These are phyloP conservation scores for Eucalyptus decipiens DNA, from an alignment of 345 rosid genomes.

Conservation along the genomic window DNA sequence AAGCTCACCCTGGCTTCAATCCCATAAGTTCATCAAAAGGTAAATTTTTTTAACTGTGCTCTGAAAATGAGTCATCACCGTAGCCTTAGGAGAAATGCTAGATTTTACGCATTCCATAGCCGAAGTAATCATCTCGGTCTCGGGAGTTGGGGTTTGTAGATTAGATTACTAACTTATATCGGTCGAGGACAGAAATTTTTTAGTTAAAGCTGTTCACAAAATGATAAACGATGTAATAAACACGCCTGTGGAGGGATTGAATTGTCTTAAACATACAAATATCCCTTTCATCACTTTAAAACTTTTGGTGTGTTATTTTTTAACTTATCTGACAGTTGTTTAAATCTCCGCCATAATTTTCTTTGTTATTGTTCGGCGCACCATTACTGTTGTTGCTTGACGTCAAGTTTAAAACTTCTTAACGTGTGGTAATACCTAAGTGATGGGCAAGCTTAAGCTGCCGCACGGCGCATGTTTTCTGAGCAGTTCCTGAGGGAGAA, in stretches of 20 bases:
- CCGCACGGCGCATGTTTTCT: not conserved
- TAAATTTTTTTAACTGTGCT: too few relatives aligned
- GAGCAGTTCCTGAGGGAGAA: slow-evolving; percentile 13
- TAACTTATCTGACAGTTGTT: not conserved
- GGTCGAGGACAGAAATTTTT: too few relatives aligned
- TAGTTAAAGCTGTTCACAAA: too few relatives aligned
- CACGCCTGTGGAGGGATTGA: not conserved
- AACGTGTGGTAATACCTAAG: not conserved
- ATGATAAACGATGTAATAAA: too few relatives aligned
- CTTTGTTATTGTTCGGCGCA: not conserved
- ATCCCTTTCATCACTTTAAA: not conserved
- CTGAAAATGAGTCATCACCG: not conserved
- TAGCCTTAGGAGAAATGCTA: not conserved
- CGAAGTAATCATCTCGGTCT: not conserved
- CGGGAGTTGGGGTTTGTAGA: not conserved
- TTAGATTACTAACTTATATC: not conserved
- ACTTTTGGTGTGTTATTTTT: not conserved
- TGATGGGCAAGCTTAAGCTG: not conserved
- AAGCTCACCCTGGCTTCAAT: not conserved
- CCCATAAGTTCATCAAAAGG: not conserved
- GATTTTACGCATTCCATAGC: too few relatives aligned
- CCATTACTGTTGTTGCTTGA: not conserved
- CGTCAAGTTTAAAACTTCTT: not conserved
- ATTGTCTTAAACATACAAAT: not conserved
- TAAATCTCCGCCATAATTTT: not conserved